These are phyloP conservation scores for Aspergillus floridensis DNA, from an alignment of 2,329 filamentous ascomycete genomes.

Conservation along the genomic window DNA sequence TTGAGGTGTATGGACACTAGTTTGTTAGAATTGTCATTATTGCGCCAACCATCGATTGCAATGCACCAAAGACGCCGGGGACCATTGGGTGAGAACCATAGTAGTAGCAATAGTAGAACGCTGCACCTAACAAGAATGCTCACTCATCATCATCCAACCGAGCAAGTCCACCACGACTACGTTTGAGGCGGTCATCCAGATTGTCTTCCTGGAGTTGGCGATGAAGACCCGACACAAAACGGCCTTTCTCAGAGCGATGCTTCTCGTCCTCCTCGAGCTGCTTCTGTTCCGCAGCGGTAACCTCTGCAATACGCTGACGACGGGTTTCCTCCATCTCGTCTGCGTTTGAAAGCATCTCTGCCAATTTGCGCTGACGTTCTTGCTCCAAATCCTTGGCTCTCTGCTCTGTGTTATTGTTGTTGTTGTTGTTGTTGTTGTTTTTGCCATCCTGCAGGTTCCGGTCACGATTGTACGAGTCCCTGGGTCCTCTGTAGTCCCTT, in stretches of 20 bases:
- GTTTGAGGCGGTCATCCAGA: slow-evolving; percentile 35
- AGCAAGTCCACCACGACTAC: slow-evolving; percentile 33
- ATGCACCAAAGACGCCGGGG: background rate
- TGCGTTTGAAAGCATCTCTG: slow-evolving; percentile 71
- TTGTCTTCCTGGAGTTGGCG: slow-evolving; percentile 35
- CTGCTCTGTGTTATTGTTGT: slow-evolving; percentile 14
- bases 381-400: slow-evolving; percentile 29
- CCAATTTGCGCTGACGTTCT: slow-evolving; percentile 53
- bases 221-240: slow-evolving; percentile 35
- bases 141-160: slow-evolving; percentile 27
- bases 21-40: background rate
- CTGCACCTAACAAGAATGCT: slow-evolving; percentile 1
- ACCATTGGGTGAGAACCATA: slow-evolving; percentile 4
- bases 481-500: slow-evolving; percentile 24
- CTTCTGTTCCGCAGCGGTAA: slow-evolving; percentile 64
- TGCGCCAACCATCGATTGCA: background rate
- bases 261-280: slow-evolving; percentile 65
- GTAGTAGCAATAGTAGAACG: background rate
- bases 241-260: slow-evolving; percentile 34
- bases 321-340: slow-evolving; percentile 69
- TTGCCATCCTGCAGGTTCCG: slow-evolving; percentile 12
- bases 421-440: slow-evolving; percentile 11
- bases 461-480: slow-evolving; percentile 18
- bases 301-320: slow-evolving; percentile 62
- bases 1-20: background rate